These are phyloP conservation scores for Wallacemonas sp. DNA, from an alignment of 208 protist species.

Conservation along the genomic window DNA sequence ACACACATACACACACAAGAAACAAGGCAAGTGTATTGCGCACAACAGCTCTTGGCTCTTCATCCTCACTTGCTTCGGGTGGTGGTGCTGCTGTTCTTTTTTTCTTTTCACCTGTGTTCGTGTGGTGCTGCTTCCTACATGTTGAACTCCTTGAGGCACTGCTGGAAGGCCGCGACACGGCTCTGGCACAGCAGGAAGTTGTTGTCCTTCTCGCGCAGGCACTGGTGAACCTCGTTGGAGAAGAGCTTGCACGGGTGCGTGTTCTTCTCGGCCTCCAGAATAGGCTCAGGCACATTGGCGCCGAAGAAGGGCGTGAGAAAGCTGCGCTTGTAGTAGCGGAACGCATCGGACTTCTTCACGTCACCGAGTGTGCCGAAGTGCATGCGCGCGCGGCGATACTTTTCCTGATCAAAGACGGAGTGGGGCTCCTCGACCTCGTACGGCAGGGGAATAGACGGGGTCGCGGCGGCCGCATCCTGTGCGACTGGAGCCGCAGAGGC, in stretches of 20 bases:
- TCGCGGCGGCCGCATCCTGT: not conserved
- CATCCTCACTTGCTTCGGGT: no score
- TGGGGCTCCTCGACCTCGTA: slow-evolving; percentile 12
- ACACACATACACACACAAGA: not conserved
- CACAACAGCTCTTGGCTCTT: no score
- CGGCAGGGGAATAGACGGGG: not conserved
- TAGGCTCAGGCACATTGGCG: slow-evolving; percentile 57
- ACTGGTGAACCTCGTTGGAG: slow-evolving; percentile 63
- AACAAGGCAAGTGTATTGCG: slow-evolving; percentile 2
- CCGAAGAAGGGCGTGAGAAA: slow-evolving; percentile 81
- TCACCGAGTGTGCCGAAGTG: slow-evolving; percentile 28
- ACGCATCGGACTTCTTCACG: slow-evolving; percentile 33
- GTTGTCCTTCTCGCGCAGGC: slow-evolving; percentile 60
- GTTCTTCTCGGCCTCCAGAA: slow-evolving; percentile 19
- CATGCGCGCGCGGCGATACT: slow-evolving; percentile 37
- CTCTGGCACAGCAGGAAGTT: slow-evolving; percentile 72
- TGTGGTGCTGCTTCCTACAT: slow-evolving; percentile 19
- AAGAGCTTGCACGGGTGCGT: slow-evolving; percentile 66
- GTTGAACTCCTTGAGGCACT: slow-evolving; percentile 73
- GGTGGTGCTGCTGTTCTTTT: not conserved
- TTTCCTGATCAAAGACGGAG: slow-evolving; percentile 16
- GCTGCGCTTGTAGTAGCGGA: slow-evolving; percentile 51
- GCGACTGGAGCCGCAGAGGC: not conserved
- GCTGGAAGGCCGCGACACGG: slow-evolving; percentile 58
- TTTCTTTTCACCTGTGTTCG: not conserved